Evolutionary conservation across 1,139 yeast species (phyloP), one percentile per base, ranked within the genome.

Genomic region (Suhomyces anneliseae): DNA sequence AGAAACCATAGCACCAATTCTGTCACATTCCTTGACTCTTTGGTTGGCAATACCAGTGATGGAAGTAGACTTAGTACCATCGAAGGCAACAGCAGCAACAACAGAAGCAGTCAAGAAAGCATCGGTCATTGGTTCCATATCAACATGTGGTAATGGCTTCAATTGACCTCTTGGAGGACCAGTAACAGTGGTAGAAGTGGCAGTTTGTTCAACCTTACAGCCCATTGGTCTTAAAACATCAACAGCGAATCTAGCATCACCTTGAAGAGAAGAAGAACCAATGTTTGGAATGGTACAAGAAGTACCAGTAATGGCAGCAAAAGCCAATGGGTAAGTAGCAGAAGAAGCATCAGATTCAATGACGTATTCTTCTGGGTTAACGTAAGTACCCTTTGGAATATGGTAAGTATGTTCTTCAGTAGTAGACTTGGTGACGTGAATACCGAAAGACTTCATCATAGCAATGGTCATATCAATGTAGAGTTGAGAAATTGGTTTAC

Each of bases 41-140:
- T 93, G 99, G 68, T 93, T 93, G 38, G 99, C 98, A 70, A 93
- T 95, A 53, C 99, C 99, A 33, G 87, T 83, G 56, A 93, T 93
- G 9, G 87, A 79, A 6, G 98, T 93, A 15, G 85, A 73, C 51
- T 76, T 74, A 6, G 62, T 56, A 6, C 70, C 67, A 52, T 73
- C 80, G 10, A 52, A 52, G 5, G 97, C 96, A 37, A 89, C 80
- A 14, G 99, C 97, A 37, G 99, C 99, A 27, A 90, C 95, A 15
- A 95, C 97, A 42, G 96, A 82, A 1, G 99, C 99, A 19, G 99
- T 93, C 62, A 93, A 77, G 65, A 93, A 93, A 0, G 99, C 99
- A 69, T 93, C 99, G 0, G 99, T 93, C 99, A 93, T 93, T 47
- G 99, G 99, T 68, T 93, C 99, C 99, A 93, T 95, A 65, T 95